Percentiles rank a stretch among this genome's conserved stretches.
Evolutionary conservation across 2,329 filamentous ascomycete genomes (phyloP).

Genomic region (Lasiodiplodia sp.): DNA sequence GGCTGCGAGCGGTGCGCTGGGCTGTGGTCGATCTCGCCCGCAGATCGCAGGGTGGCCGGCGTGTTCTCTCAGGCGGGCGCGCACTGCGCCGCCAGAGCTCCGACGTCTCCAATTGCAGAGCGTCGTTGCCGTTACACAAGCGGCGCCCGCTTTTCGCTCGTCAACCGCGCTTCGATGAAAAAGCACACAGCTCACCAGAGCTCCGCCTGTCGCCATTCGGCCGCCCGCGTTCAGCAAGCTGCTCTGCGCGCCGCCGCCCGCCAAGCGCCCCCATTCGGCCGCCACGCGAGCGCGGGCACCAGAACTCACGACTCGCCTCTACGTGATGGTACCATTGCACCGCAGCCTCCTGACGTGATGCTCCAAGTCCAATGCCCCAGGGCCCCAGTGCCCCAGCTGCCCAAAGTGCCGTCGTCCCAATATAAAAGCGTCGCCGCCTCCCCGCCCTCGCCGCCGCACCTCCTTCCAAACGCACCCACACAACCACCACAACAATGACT

Average conservation of each 20-base stretch:
- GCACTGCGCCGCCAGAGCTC: constrained; percentile 24
- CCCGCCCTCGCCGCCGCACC: constrained; percentile 11
- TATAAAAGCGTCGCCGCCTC: constrained; percentile 4
- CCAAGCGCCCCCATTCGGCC: constrained; percentile 12
- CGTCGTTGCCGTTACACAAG: constrained; percentile 3
- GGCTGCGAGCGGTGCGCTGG: constrained; percentile 6
- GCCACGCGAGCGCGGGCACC: constrained; percentile 15
- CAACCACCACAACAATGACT: constrained; percentile 48
- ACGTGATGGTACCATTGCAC: constrained; percentile 12
- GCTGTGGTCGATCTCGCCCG: constrained; percentile 13
- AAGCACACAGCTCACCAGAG: constrained; percentile 2
- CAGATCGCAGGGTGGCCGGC: constrained; percentile 20
- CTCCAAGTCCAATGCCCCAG: constrained; percentile 2
- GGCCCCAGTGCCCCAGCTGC: neutral
- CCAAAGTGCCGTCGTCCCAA: constrained; percentile 1
- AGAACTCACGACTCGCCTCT: constrained; percentile 10
- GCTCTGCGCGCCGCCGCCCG: constrained; percentile 19
- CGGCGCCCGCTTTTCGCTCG: constrained; percentile 24
- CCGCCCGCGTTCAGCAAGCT: constrained; percentile 8
- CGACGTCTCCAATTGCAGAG: constrained; percentile 26
- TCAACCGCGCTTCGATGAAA: constrained; percentile 24
- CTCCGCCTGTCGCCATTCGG: constrained; percentile 16
- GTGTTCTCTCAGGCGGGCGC: constrained; percentile 3
- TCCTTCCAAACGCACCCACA: constrained; percentile 9
- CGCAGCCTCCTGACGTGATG: constrained; percentile 12